Evolutionary conservation across 257 asterid genomes (phyloP).

Genomic region (Cruciata laevipes): DNA sequence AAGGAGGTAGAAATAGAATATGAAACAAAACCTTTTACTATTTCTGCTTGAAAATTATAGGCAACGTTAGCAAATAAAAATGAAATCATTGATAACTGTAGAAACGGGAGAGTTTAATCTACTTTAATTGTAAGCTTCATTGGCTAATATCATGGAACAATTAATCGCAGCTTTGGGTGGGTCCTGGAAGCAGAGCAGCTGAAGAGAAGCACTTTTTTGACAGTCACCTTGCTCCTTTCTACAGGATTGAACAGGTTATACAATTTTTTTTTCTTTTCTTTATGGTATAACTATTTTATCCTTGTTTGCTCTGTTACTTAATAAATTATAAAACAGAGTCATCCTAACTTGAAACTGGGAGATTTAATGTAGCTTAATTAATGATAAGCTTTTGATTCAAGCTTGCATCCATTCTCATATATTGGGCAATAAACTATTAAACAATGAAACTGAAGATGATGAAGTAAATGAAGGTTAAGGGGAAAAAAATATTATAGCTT

Average conservation of each 20-base stretch:
- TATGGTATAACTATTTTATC: background rate
- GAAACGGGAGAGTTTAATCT: background rate
- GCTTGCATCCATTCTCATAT: background rate
- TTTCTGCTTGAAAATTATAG: no score
- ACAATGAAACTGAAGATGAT: background rate
- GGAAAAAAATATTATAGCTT: background rate
- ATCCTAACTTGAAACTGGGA: background rate
- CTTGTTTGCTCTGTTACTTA: conserved; percentile 1
- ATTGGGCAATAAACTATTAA: background rate
- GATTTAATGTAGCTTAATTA: background rate
- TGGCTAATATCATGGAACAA: conserved; percentile 1
- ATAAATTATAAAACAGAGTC: background rate
- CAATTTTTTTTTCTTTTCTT: background rate
- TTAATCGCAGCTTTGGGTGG: conserved; percentile 79
- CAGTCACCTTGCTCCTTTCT: conserved; percentile 89
- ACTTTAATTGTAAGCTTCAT: background rate
- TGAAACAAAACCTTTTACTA: background rate
- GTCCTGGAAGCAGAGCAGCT: conserved; percentile 97
- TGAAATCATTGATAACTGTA: background rate
- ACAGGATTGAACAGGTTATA: conserved; percentile 92
- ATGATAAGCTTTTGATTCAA: background rate
- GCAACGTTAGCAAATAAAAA: background rate
- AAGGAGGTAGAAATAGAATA: background rate
- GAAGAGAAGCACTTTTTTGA: conserved; percentile 89
- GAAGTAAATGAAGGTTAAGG: background rate